Percentiles rank a stretch among this genome's conserved stretches.
Conservation (phyloP, 179 eudicot species). For the Beta lomatogona region DNA sequence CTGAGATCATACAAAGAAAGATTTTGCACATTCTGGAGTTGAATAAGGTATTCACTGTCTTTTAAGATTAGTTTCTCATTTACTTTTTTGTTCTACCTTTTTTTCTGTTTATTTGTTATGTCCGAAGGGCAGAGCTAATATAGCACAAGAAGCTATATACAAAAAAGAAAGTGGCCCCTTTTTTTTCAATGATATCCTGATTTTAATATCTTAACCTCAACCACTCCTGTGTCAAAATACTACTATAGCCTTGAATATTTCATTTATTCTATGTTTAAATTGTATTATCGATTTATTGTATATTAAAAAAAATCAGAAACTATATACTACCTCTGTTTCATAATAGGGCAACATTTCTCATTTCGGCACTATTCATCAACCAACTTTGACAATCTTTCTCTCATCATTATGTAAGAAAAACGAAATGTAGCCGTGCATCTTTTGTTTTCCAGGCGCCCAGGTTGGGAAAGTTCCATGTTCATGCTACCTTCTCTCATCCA, state of each 20-base stretch:
- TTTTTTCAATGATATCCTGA: not conserved
- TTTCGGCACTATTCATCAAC: no score
- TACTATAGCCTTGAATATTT: not conserved
- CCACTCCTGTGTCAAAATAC: not conserved
- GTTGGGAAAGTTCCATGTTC: no score
- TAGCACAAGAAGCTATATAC: not conserved
- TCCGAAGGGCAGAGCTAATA: not conserved
- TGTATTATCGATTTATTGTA: no score
- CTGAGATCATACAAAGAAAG: conserved; percentile 72
- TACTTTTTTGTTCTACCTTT: conserved; percentile 7
- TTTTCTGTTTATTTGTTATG: not conserved
- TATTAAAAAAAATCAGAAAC: no score
- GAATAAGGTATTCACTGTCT: conserved; percentile 55
- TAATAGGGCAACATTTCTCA: no score
- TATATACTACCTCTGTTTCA: no score
- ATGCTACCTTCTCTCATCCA: no score
- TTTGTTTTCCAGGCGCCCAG: no score
- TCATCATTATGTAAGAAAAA: no score
- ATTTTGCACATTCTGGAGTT: conserved; percentile 80
- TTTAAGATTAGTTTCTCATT: not conserved
- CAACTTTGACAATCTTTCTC: no score
- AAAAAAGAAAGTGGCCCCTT: not conserved
- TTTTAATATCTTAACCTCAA: not conserved
- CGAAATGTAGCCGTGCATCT: no score
- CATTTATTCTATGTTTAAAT: no score